Evolutionary conservation across 345 rosid genomes (phyloP).

Genomic region (Punica granatum): DNA sequence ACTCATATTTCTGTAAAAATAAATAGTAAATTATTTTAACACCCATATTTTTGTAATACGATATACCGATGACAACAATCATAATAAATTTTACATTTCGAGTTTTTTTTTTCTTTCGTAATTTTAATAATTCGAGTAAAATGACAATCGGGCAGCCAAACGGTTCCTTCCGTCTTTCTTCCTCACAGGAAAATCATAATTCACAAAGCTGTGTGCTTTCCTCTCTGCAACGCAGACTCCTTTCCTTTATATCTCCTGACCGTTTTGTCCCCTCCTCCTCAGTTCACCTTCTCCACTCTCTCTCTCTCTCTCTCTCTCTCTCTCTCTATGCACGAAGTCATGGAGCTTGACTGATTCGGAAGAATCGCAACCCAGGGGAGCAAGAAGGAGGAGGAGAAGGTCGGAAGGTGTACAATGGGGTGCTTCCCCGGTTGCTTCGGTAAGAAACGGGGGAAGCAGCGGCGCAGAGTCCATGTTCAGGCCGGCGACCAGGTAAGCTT

Average conservation of each 20-base stretch:
- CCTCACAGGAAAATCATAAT: too few relatives aligned
- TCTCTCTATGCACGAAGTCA: neutral
- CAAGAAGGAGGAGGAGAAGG: neutral
- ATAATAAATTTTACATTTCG: too few relatives aligned
- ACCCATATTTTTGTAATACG: too few relatives aligned
- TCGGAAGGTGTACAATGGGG: slow-evolving; percentile 38
- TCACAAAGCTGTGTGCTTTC: too few relatives aligned
- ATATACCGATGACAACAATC: too few relatives aligned
- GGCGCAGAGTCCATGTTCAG: slow-evolving; percentile 47
- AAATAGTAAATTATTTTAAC: too few relatives aligned
- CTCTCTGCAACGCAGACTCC: too few relatives aligned
- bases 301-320: neutral
- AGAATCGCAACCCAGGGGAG: neutral
- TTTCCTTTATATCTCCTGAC: neutral
- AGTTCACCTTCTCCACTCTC: neutral
- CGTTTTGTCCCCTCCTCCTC: neutral
- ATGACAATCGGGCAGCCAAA: too few relatives aligned
- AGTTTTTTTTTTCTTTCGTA: neutral
- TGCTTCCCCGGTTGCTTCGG: slow-evolving; percentile 88
- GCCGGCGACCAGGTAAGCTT: slow-evolving; percentile 33
- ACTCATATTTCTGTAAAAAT: too few relatives aligned
- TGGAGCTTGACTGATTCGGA: neutral
- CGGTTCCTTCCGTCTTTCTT: too few relatives aligned
- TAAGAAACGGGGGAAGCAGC: slow-evolving; percentile 35
- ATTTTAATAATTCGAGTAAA: too few relatives aligned